Evolutionary conservation across 2,329 filamentous ascomycete species (phyloP), one percentile per base, ranked within the genome.

Genomic region (Botryotinia calthae): DNA sequence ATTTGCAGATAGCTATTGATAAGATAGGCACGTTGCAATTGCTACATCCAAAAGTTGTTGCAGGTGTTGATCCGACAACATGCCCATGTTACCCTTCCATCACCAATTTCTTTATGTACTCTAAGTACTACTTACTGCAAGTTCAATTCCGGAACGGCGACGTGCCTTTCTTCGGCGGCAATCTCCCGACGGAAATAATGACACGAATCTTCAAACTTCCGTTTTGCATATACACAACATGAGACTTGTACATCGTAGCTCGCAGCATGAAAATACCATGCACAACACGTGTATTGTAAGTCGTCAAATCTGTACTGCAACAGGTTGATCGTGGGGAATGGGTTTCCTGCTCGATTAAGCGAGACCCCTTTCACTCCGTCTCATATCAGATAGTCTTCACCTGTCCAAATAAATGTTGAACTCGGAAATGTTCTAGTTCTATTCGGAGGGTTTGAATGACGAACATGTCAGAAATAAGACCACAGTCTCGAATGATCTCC

Each of bases 71-170:
- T 68, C 18, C 65, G 48, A 68, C 37, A 42, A 22, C 25, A 28
- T 56, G 4, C 16, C 6, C 46, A 42, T 68, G 34, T 42, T 56
- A 56, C n/a, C 34, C 6, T 40, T 56, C 18, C 48, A 56, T 48
- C 54, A 31, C n/a, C 28, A 28, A 31, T n/a, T 22, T n/a, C 31
- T 44, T 10, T 7, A 40, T 62, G 12, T 28, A 56, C 51, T 56
- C 3, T 2, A 28, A n/a, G 59, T 62, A 58, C 48, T 42, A 58
- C 48, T 68, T 16, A 56, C 65, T 68, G 48, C 34, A 67, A 54
- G 46, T 72, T 72, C 42, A 16, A 63, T 62, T 69, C 42, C 42
- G 65, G 34, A 42, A 56, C 37, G 56, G 46, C 54, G 62, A 65
- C 28, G 42, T 48, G 62, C 62, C 28, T 48, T 44, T 65, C 28